Base-by-base conservation (phyloP, 768 basidiomycete genomes). In the Trametes cinnabarina region DNA sequence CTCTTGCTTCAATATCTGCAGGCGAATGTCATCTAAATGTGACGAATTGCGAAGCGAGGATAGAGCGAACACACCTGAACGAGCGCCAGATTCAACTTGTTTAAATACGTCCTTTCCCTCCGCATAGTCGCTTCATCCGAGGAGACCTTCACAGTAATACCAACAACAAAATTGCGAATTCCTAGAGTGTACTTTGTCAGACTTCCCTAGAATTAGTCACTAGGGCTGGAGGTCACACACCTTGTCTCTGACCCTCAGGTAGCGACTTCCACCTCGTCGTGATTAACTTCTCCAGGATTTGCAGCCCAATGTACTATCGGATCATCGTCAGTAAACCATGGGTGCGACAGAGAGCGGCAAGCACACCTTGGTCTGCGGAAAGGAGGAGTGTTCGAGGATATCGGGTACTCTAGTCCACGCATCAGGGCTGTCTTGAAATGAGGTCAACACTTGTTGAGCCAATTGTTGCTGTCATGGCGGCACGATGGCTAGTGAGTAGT, bases 371-470 rank as follows among this genome's bases (percentile, higher is more conserved):
- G 86, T 84, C 74, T 98, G 95, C 25, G 88, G 85, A 71, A 88
- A 94, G 11, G 80, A 78, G 1, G 93, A 90, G 49, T 80, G 79
- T 67, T 97, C 94, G 58, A 99, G 79, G 66, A 99, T 90, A 59
- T 90, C 89, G 39, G 97, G 97, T 7, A 98, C 97, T 72, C 91
- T 83, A 63, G 94, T 95, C 97, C 97, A 99, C 34, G 95, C 87
- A 58, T 98, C 96, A 17, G 92, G 90, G 72, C 94, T 82, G 60
- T 99, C 97, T 73, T 98, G 94, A 69, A 99, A 88, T 70, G 95
- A 94, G 8, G 96, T 97, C 65, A 99, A 82, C 61, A 93, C 80
- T 71, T 90, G 89, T 74, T 98, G 96, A 15, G 96, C 96, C 71
- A 87, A 73, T 85, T 91, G 89, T 91, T 95, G 95, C 95, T 98